phyloP scores from a whole-genome alignment of 345 rosid species.

The Nephelium lappaceum region DNA sequence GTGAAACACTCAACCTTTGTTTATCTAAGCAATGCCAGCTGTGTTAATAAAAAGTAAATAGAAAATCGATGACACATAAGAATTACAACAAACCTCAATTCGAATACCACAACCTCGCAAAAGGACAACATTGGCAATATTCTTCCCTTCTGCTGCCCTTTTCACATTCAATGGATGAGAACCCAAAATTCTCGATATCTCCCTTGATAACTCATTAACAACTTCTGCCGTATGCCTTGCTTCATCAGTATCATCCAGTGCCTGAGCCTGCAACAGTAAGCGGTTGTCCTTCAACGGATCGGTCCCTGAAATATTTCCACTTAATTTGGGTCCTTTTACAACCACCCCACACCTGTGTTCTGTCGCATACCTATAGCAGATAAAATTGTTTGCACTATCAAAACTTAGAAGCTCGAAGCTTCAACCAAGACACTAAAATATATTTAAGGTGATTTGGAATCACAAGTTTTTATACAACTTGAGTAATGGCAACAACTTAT shows the following conservation, averaged over 20 bases:
- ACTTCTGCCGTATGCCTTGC: constrained; percentile 82
- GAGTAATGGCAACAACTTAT: neutral
- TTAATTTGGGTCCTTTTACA: constrained; percentile 86
- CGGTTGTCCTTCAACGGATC: constrained; percentile 94
- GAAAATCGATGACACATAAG: neutral
- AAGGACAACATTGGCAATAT: constrained; percentile 83
- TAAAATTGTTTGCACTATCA: neutral
- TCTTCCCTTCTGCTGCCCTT: constrained; percentile 77
- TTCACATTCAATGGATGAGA: constrained; percentile 77
- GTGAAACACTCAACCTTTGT: neutral
- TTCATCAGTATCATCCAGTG: constrained; percentile 85
- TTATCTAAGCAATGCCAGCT: neutral
- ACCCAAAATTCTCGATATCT: constrained; percentile 71
- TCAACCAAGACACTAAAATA: neutral
- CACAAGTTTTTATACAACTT: neutral
- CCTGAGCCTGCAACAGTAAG: constrained; percentile 70
- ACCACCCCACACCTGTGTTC: constrained; percentile 98
- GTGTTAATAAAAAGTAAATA: neutral
- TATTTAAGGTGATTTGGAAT: neutral
- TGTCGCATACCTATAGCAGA: constrained; percentile 76
- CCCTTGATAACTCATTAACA: constrained; percentile 82
- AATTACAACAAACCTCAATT: constrained; percentile 64
- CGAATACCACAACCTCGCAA: constrained; percentile 95
- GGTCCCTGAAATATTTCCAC: constrained; percentile 96
- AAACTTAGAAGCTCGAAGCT: neutral